Base-by-base conservation (phyloP, 352 stramenopile species). In the Phytopythium chamaehyphon region DNA sequence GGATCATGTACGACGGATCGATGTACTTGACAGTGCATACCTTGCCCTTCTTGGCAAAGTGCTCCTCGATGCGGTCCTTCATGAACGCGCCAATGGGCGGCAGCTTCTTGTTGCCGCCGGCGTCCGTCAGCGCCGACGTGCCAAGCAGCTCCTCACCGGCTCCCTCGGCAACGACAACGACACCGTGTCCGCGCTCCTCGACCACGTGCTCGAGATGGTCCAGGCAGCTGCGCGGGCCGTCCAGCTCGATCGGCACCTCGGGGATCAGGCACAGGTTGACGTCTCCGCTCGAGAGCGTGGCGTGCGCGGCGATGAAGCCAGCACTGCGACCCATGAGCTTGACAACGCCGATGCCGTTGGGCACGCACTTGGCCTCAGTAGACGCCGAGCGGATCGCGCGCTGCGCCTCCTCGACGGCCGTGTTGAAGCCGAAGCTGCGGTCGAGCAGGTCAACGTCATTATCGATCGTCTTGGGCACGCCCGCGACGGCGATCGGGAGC, bases 401-500 rank as follows among this genome's bases (percentile, higher is more conserved):
- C 74, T 98, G 91, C 16, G 94, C 94, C 58, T 97, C 96, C 73
- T 99, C 96, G 1, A 99, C 96, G 6, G 96, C 86, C 24, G 94
- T 98, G 56, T 96, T 90, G 69, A 99, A 99, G 40, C 97, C 97
- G 64, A 99, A 99, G 37, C 88, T 98, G 47, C 95, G 92, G 69
- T 99, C 97, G 51, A 99, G 91, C 48, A 98, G 83, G 62, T 98
- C 96, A 44, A 99, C 93, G 71, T 99, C 96, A 71, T 99, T 99
- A 81, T 99, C 97, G 55, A 99, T 99, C 4, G 97, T 99, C 83
- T 99, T 99, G 19, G 97, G 97, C 60, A 99, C 96, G 53, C 97
- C 95, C 19, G 93, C 93, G 15, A 99, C 90, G 8, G 95, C 78
- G 23, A 99, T 85, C 52, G 97, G 93, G 26, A 98, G 66, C 40